A percentile compares a stretch with the other conserved stretches of the same genome.
These are phyloP conservation scores for Elaphomyces granulatus DNA, from an alignment of 495 filamentous ascomycete genomes.

Conservation along the genomic window DNA sequence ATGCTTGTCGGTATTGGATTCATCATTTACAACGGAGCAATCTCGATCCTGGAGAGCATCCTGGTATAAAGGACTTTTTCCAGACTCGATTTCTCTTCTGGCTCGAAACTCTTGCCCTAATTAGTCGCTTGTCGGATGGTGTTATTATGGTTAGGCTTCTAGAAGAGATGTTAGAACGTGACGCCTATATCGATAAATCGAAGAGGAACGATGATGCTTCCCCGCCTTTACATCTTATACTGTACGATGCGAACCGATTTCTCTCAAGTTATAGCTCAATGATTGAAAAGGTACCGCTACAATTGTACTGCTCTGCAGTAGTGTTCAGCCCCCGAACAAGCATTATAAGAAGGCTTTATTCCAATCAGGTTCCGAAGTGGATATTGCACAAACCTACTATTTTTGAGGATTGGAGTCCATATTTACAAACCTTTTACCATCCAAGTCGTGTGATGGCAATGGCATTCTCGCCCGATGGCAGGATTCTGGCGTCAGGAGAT, in stretches of 20 bases:
- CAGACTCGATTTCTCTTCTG: constrained; percentile 10
- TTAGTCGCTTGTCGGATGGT: constrained; percentile 14
- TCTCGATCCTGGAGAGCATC: constrained; percentile 4
- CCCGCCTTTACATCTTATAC: constrained; percentile 7
- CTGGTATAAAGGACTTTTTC: constrained; percentile 7
- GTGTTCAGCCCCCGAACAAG: constrained; percentile 20
- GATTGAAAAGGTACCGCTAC: constrained; percentile 19
- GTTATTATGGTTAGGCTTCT: constrained; percentile 2
- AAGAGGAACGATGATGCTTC: neutral
- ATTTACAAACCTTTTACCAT: constrained; percentile 10
- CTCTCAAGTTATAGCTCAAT: constrained; percentile 9
- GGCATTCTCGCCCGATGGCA: constrained; percentile 17
- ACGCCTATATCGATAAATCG: constrained; percentile 1
- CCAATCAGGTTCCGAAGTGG: constrained; percentile 7
- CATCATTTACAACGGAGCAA: constrained; percentile 13
- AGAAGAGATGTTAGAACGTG: neutral
- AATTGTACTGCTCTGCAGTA: constrained; percentile 19
- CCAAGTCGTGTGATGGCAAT: constrained; percentile 8
- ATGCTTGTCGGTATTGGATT: constrained; percentile 19
- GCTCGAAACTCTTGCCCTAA: constrained; percentile 16
- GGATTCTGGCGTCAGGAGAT: constrained; percentile 10
- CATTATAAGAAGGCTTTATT: constrained; percentile 13
- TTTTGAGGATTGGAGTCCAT: constrained; percentile 9
- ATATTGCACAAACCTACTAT: constrained; percentile 8
- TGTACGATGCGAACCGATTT: constrained; percentile 20